A percentile compares a stretch with the other conserved stretches of the same genome.
These are phyloP conservation scores for button mushroom (Agaricus bisporus) DNA, from an alignment of 768 basidiomycete species.

Conservation along the genomic window DNA sequence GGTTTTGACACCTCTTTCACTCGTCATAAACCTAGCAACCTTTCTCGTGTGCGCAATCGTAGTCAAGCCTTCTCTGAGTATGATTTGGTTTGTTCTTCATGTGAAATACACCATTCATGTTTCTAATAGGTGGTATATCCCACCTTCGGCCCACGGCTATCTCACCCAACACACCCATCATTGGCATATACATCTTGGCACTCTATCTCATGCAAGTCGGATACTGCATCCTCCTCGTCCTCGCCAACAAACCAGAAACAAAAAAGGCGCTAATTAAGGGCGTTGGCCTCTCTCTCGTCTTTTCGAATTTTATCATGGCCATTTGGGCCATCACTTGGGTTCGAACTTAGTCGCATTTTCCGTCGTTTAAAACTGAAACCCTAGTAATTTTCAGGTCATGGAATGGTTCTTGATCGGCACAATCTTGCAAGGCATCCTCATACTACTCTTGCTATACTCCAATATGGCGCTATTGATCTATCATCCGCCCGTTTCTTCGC, in stretches of 20 bases:
- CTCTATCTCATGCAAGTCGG: slow-evolving; percentile 70
- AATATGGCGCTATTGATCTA: slow-evolving; percentile 75
- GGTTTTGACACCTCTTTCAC: slow-evolving; percentile 79
- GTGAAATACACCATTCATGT: background rate
- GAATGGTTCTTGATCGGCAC: slow-evolving; percentile 75
- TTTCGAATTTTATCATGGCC: slow-evolving; percentile 78
- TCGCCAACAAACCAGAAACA: slow-evolving; percentile 70
- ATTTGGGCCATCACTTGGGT: slow-evolving; percentile 79
- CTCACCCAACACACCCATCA: slow-evolving; percentile 54
- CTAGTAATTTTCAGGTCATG: slow-evolving; percentile 41
- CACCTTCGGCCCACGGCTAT: slow-evolving; percentile 60
- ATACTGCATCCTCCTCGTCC: slow-evolving; percentile 74
- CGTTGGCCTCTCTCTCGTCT: slow-evolving; percentile 71
- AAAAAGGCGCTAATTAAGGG: slow-evolving; percentile 75
- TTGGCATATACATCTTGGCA: slow-evolving; percentile 53
- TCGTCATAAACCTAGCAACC: slow-evolving; percentile 74
- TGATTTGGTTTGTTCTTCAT: background rate
- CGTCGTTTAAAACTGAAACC: background rate
- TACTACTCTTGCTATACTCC: slow-evolving; percentile 70
- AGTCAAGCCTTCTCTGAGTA: slow-evolving; percentile 58
- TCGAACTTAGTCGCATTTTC: slow-evolving; percentile 12
- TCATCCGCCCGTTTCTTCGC: slow-evolving; percentile 48
- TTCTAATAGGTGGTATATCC: slow-evolving; percentile 39
- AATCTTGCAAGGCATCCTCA: slow-evolving; percentile 62
- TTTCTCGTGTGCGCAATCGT: slow-evolving; percentile 64